Evolutionary conservation across 805 yeast genomes (phyloP).

Genomic region (Yamadazyma insecticola): DNA sequence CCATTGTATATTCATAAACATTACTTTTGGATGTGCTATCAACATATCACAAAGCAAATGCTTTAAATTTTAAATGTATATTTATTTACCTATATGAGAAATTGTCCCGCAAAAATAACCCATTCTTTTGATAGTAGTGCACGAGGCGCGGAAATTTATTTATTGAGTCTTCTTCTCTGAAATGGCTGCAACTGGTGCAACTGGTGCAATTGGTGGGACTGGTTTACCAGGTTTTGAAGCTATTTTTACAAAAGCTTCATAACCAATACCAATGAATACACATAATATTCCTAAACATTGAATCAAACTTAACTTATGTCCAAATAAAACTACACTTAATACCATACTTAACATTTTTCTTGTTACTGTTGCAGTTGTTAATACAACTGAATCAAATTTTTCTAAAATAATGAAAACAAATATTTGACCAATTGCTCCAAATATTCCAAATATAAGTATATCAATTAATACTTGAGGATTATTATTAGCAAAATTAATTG

Average conservation of each 20-base stretch:
- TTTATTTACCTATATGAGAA: not conserved
- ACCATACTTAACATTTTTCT: conserved; percentile 96
- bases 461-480: conserved; percentile 58
- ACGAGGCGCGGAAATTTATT: not conserved
- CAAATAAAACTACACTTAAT: conserved; percentile 78
- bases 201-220: not conserved
- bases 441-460: conserved; percentile 59
- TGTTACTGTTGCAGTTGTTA: conserved; percentile 93
- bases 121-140: not conserved
- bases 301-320: conserved; percentile 56
- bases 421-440: conserved; percentile 93
- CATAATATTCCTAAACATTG: conserved; percentile 80
- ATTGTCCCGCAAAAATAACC: not conserved
- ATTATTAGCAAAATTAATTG: conserved; percentile 41
- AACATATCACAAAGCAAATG: conserved; percentile 12
- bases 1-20: conserved; percentile 14
- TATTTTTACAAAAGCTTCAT: conserved; percentile 55
- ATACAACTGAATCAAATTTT: conserved; percentile 74
- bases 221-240: not conserved
- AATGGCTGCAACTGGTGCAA: not conserved
- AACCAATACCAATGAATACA: conserved; percentile 82
- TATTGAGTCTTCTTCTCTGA: conserved; percentile 1
- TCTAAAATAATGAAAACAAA: conserved; percentile 85
- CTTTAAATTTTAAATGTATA: not conserved
- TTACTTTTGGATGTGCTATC: conserved; percentile 19